Conservation (phyloP, 31 red algal genomes). For the Odonthalia washingtoniensis region DNA sequence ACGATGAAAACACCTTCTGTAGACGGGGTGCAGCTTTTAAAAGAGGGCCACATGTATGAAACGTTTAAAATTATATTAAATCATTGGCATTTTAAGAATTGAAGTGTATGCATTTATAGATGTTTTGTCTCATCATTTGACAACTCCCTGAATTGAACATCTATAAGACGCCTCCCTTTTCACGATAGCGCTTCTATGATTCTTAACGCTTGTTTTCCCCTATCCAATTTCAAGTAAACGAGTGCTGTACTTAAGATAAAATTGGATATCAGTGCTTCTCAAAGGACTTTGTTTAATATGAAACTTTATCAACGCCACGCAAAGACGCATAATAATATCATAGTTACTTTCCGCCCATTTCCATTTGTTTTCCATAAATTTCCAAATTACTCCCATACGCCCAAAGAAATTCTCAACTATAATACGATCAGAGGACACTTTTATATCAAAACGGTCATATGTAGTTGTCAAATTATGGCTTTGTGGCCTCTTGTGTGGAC, state of each 20-base stretch:
- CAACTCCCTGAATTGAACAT: too few relatives aligned
- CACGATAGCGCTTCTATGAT: too few relatives aligned
- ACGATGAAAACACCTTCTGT: too few relatives aligned
- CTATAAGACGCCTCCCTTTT: too few relatives aligned
- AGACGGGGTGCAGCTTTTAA: too few relatives aligned
- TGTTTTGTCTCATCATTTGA: too few relatives aligned
- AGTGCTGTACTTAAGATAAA: background rate
- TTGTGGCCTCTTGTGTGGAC: background rate
- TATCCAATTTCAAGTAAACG: background rate
- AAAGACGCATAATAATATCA: background rate
- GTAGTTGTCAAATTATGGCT: background rate
- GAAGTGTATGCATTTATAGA: too few relatives aligned
- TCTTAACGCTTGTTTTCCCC: background rate
- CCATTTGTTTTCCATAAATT: slow-evolving; percentile 8
- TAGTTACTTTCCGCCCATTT: too few relatives aligned
- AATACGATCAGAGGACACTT: slow-evolving; percentile 21
- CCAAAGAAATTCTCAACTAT: slow-evolving; percentile 46
- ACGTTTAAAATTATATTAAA: too few relatives aligned
- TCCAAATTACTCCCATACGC: background rate
- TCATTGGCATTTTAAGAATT: too few relatives aligned
- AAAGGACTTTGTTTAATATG: slow-evolving; percentile 21
- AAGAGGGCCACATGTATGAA: too few relatives aligned
- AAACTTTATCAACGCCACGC: slow-evolving; percentile 19
- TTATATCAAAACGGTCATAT: background rate
- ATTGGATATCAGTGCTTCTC: background rate